Base-by-base conservation (phyloP, 2,329 filamentous ascomycete species). In the Aspergillus sclerotialis region DNA sequence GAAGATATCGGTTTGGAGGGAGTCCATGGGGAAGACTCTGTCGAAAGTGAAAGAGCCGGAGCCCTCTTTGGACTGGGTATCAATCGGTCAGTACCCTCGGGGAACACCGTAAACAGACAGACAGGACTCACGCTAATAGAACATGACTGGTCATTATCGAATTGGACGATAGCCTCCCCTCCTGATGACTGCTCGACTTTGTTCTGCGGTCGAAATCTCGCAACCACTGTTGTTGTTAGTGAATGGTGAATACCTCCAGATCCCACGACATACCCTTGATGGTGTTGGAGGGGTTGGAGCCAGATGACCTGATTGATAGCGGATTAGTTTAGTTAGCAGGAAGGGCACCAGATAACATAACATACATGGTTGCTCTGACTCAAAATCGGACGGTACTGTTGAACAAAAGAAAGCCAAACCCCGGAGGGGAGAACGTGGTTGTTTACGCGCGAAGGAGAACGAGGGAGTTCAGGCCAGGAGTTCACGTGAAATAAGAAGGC, bases 141-240 rank as follows among this genome's bases (percentile, higher is more conserved):
- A 68, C 89, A 94, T 58, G 89, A 94, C 60, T 96, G 90, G 37
- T 89, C 82, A 49, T 82, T 80, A 60, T 85, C 80, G 63, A 98
- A 96, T 32, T 75, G 70, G 44, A 98, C 92, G 50, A 98, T 90
- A 44, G 89, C 84, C 66, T 92, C 82, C 63, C 90, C 90, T 63
- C 88, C 88, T 56, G 83, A 89, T 42, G 82, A 80, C 59, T 93
- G 74, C 72, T 98, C 92, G 64, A 92, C 68, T 69, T 86, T 87
- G 73, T 98, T 98, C 69, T 95, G 90, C 53, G 92, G 92, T 60
- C 92, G 80, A 69, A 98, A 98, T 57, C 92, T 86, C 72, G 90
- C 90, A 63, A 98, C 89, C 63, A 98, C 92, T 85, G 46, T 76
- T 7, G 10, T 23, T 23, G 19, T 23, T 23, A 23, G 33, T 23